These are phyloP conservation scores for Phaffia australis DNA, from an alignment of 768 basidiomycete genomes.

Conservation along the genomic window DNA sequence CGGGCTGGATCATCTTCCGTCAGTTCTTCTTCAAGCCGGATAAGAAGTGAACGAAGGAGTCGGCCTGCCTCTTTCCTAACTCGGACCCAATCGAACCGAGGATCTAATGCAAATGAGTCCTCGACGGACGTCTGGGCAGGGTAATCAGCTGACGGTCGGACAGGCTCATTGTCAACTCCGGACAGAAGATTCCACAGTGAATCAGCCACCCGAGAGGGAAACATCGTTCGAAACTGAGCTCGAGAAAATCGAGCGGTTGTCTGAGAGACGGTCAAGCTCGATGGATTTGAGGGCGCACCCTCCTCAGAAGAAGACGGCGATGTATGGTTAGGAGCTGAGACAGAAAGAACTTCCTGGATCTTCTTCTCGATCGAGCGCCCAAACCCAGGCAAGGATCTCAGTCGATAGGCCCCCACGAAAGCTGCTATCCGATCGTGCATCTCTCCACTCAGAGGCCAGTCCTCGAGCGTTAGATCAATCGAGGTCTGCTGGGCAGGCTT, in stretches of 20 bases:
- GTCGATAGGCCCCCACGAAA: slow-evolving; percentile 22
- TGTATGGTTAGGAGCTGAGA: background rate
- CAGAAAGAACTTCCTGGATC: background rate
- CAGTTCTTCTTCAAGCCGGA: slow-evolving; percentile 28
- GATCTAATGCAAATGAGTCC: slow-evolving; percentile 25
- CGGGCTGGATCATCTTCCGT: slow-evolving; percentile 2
- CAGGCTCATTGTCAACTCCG: slow-evolving; percentile 28
- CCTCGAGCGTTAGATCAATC: background rate
- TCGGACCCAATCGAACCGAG: slow-evolving; percentile 9
- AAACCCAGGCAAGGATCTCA: slow-evolving; percentile 24
- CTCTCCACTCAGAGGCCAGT: background rate
- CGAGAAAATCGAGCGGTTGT: slow-evolving; percentile 8
- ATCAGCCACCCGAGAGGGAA: slow-evolving; percentile 23
- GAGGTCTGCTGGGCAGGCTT: slow-evolving; percentile 31
- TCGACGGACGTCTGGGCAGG: slow-evolving; percentile 29
- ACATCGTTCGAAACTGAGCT: slow-evolving; percentile 14
- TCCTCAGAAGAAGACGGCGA: background rate
- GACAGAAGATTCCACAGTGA: slow-evolving; percentile 26
- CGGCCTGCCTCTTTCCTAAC: slow-evolving; percentile 13
- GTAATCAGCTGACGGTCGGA: slow-evolving; percentile 28
- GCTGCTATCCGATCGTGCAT: background rate
- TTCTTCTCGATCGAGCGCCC: slow-evolving; percentile 18
- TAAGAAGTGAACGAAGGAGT: slow-evolving; percentile 24
- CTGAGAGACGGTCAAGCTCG: slow-evolving; percentile 6
- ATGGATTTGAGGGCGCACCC: background rate